Percentiles rank a stretch among this genome's conserved stretches.
Conservation (phyloP, 164 flowering plant species). For the Vitis cinerea region DNA sequence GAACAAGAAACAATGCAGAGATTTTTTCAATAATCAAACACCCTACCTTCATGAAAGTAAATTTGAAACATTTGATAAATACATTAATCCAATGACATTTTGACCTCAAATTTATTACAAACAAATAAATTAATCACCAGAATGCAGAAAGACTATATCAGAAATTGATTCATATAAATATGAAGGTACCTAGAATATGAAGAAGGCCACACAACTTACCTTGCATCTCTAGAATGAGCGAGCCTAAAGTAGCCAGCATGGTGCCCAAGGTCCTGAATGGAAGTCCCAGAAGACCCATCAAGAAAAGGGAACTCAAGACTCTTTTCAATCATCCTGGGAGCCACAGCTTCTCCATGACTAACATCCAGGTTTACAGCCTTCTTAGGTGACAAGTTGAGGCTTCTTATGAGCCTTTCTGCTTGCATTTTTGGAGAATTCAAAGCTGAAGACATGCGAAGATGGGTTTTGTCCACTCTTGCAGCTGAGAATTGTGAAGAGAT, state of each 20-base stretch:
- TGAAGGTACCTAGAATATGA: not conserved
- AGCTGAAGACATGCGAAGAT: slow-evolving; percentile 8
- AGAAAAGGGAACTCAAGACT: slow-evolving; percentile 7
- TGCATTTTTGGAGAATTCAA: slow-evolving; percentile 17
- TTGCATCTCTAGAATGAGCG: slow-evolving; percentile 32
- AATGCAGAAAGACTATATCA: no score
- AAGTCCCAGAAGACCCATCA: slow-evolving; percentile 21
- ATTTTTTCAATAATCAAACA: no score
- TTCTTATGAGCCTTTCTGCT: slow-evolving; percentile 18
- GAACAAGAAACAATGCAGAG: not conserved
- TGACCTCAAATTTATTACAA: no score
- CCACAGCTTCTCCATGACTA: not conserved
- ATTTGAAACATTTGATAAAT: no score
- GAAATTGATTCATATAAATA: no score
- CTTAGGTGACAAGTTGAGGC: slow-evolving; percentile 21
- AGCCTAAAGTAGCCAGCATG: slow-evolving; percentile 47
- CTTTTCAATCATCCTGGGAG: slow-evolving; percentile 28
- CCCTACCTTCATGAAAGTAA: no score
- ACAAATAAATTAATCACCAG: no score
- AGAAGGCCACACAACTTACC: slow-evolving; percentile 12
- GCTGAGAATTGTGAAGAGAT: not conserved
- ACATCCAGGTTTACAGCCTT: slow-evolving; percentile 14
- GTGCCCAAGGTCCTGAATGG: slow-evolving; percentile 39
- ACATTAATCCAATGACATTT: no score
- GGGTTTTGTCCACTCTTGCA: slow-evolving; percentile 8